Base-by-base conservation (phyloP, 2,329 filamentous ascomycete genomes). In the Fonsecaea pedrosoi region DNA sequence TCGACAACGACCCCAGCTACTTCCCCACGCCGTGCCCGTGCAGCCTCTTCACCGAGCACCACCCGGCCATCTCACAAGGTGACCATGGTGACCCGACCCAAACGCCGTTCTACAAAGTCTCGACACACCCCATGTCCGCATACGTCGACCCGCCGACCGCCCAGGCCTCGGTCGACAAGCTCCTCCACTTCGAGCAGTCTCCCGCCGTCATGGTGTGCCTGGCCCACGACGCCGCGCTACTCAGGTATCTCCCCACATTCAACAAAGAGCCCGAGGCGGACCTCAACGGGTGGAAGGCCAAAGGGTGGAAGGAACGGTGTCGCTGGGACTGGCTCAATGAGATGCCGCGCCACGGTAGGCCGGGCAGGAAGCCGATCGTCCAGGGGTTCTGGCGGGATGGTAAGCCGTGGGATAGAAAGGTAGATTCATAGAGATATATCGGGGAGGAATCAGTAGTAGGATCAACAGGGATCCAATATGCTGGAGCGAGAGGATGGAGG, bases 171-270 rank as follows among this genome's bases (percentile, higher is more conserved):
- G 71, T 76, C n/a, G 67, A 74, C 30, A 72, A 68, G 42, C 42
- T 76, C n/a, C 53, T 71, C 53, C 60, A 66, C 10, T 74, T 76
- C 38, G 75, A 77, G 50, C 71, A 67, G 4, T 67, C 68, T 35
- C 62, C 69, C 1, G 67, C 73, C 54, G 71, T 77, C 4, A 68
- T 77, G 54, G 69, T 76, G 2, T 69, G 66, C 35, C 65, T 76
- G 7, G 73, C 73, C n/a, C 75, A 78, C 56, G 76, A 76, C 60
- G 50, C 60, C 34, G 68, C 70, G 7, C 56, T 77, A 62, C 58
- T 72, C 34, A 68, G 74, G 60, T 64, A 71, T 60, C 72, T 77
- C 21, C 63, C 71, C 15, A 69, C 73, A 50, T 62, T 71, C 57
- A 74, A 77, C 59, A 69, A 74, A 1, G 50, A 60, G 32, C 59